These are phyloP conservation scores for Eutrema heterophyllum DNA, from an alignment of 345 rosid genomes.

Conservation along the genomic window DNA sequence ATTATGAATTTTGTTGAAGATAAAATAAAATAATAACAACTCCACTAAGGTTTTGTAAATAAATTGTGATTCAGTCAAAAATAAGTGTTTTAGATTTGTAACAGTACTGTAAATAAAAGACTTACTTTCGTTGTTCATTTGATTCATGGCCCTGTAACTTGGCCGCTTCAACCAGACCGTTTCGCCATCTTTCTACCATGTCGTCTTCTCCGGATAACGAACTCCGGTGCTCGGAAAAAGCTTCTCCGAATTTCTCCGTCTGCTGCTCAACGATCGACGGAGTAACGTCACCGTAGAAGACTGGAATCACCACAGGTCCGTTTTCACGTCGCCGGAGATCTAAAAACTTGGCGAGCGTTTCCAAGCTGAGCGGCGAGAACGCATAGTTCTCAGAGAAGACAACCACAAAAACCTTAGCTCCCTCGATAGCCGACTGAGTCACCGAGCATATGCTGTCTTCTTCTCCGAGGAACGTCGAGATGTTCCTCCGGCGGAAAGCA, in stretches of 20 bases:
- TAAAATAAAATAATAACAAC: too few species aligned
- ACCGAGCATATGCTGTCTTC: background rate
- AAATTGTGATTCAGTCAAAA: too few species aligned
- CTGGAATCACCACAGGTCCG: background rate
- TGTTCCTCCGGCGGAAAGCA: background rate
- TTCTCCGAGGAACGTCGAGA: background rate
- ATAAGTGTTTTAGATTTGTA: background rate
- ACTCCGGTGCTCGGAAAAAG: background rate
- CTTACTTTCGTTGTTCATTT: background rate
- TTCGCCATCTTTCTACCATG: background rate
- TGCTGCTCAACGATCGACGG: background rate
- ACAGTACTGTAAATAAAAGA: background rate
- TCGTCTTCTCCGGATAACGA: background rate
- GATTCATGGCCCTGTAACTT: background rate
- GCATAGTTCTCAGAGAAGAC: conserved; percentile 5
- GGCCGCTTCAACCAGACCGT: background rate
- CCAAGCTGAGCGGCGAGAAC: background rate
- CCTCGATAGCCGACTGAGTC: background rate
- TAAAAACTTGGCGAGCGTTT: background rate
- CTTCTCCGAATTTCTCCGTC: background rate
- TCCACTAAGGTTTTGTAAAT: too few species aligned
- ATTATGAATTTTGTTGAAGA: too few species aligned
- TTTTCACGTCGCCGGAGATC: background rate
- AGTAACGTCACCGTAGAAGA: conserved; percentile 10
- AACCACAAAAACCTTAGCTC: background rate